These are phyloP conservation scores for Starmerella sirachaensis DNA, from an alignment of 805 yeast genomes.

Conservation along the genomic window DNA sequence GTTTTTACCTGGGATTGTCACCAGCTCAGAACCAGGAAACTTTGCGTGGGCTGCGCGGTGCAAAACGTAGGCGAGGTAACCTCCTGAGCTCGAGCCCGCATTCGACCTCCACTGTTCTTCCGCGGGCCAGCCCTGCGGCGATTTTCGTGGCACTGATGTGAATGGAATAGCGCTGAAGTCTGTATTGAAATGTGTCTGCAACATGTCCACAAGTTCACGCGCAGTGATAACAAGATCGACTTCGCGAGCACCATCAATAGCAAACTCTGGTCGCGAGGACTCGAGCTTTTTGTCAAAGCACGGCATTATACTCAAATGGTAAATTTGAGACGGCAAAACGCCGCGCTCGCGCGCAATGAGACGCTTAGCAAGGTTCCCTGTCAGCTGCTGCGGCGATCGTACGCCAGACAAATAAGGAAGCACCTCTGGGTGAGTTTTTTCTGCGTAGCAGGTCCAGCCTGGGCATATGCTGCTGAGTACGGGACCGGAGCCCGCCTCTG, in stretches of 20 bases:
- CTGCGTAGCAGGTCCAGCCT: conserved; percentile 93
- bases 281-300: conserved; percentile 95
- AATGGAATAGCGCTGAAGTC: conserved; percentile 23
- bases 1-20: conserved; percentile 49
- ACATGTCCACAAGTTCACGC: conserved; percentile 64
- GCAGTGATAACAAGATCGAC: conserved; percentile 95
- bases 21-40: conserved; percentile 29
- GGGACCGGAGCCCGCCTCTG: conserved; percentile 32
- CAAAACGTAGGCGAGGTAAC: conserved; percentile 66
- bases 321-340: conserved; percentile 34
- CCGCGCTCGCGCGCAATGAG: conserved; percentile 32
- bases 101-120: conserved; percentile 59
- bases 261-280: conserved; percentile 71
- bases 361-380: conserved; percentile 64
- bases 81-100: conserved; percentile 78
- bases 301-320: conserved; percentile 87
- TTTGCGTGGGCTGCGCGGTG: conserved; percentile 9
- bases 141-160: conserved; percentile 15
- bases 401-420: conserved; percentile 58
- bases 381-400: conserved; percentile 87
- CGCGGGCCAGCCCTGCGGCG: conserved; percentile 57
- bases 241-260: conserved; percentile 35
- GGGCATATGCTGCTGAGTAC: conserved; percentile 72
- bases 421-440: conserved; percentile 84
- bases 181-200: conserved; percentile 38